Conservation (phyloP, 805 yeast genomes). For the Candida montana region DNA sequence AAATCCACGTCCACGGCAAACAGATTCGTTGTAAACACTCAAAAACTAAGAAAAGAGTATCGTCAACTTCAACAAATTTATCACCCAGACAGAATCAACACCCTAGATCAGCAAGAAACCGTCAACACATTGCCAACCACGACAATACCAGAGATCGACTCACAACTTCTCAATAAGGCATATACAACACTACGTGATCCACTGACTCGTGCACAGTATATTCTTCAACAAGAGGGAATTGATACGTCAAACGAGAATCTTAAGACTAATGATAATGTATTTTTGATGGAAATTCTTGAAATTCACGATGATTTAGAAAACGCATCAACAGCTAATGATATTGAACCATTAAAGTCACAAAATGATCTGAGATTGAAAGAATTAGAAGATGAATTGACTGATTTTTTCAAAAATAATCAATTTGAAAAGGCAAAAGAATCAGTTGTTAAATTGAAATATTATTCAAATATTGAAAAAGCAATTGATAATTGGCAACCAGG, state of each 20-base stretch:
- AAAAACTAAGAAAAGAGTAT: conserved; percentile 66
- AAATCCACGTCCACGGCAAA: conserved; percentile 61
- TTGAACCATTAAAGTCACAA: conserved; percentile 44
- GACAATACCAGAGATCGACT: conserved; percentile 1
- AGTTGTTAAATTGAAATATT: conserved; percentile 73
- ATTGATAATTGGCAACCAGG: conserved; percentile 77
- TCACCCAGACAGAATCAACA: conserved; percentile 67
- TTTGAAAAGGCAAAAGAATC: conserved; percentile 57
- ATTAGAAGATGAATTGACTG: conserved; percentile 40
- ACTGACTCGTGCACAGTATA: conserved; percentile 59
- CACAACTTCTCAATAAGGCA: conserved; percentile 63
- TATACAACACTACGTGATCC: conserved; percentile 70
- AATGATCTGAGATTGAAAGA: conserved; percentile 52
- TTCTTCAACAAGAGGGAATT: conserved; percentile 39
- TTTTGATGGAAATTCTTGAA: conserved; percentile 74
- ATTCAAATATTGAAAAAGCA: conserved; percentile 72
- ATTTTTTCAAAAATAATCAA: conserved; percentile 40
- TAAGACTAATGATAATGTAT: conserved; percentile 46
- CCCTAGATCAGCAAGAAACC: not conserved
- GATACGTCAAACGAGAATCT: conserved; percentile 52
- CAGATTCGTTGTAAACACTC: conserved; percentile 58
- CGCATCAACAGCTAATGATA: conserved; percentile 53
- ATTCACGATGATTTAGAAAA: conserved; percentile 79
- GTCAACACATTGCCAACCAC: conserved; percentile 5
- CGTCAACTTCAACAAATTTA: conserved; percentile 61